A percentile compares a stretch with the other conserved stretches of the same genome.
Conservation (phyloP, 352 stramenopile species). For the Saprolegnia diclina region DNA sequence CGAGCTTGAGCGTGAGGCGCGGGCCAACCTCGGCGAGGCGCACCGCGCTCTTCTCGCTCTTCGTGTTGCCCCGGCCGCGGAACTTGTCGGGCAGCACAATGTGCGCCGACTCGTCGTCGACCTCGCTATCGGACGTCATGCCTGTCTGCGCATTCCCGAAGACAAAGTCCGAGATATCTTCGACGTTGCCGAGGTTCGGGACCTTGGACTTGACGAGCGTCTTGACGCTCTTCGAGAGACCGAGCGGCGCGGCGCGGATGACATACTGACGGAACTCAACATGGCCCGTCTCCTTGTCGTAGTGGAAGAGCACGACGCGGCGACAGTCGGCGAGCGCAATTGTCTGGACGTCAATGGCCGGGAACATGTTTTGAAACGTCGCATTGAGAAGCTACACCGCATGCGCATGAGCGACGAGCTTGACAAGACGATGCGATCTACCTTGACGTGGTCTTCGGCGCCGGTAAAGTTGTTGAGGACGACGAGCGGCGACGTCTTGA, state of each 20-base stretch:
- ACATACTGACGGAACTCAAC: conserved; percentile 98
- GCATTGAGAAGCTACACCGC: conserved; percentile 95
- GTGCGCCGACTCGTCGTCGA: conserved; percentile 91
- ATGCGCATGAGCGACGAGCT: conserved; percentile 26
- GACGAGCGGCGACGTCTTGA: conserved; percentile 90
- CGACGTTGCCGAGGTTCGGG: conserved; percentile 90
- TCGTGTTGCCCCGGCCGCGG: conserved; percentile 87
- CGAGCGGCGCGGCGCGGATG: conserved; percentile 91
- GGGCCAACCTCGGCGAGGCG: conserved; percentile 96
- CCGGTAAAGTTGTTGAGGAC: conserved; percentile 99
- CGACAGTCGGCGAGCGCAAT: conserved; percentile 93
- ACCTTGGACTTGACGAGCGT: conserved; percentile 90
- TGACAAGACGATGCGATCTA: background rate
- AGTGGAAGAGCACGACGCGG: conserved; percentile 96
- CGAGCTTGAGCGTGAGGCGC: conserved; percentile 90
- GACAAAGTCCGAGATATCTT: conserved; percentile 97
- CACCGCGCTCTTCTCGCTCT: conserved; percentile 89
- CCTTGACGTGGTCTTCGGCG: conserved; percentile 72
- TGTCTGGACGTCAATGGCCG: conserved; percentile 95
- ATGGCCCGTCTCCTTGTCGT: conserved; percentile 87
- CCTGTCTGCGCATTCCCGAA: conserved; percentile 67
- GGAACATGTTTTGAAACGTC: conserved; percentile 99
- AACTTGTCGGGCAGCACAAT: conserved; percentile 92
- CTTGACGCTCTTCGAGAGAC: conserved; percentile 88
- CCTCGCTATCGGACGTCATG: conserved; percentile 90